These are phyloP conservation scores for Cercospora zeina DNA, from an alignment of 2,329 filamentous ascomycete genomes.

Conservation along the genomic window DNA sequence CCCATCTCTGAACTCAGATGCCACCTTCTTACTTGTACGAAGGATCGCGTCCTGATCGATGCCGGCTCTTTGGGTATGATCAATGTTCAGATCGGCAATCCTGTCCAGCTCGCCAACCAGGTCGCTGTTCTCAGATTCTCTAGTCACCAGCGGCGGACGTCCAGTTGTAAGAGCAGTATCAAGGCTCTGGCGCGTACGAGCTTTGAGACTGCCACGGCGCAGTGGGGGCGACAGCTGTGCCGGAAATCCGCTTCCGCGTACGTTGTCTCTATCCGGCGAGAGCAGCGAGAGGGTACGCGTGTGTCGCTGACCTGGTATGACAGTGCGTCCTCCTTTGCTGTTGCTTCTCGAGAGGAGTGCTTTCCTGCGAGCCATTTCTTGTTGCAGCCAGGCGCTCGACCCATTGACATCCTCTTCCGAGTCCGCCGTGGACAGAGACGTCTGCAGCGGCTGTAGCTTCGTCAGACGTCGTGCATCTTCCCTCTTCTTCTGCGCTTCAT, in stretches of 20 bases:
- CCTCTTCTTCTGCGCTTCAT: slow-evolving; percentile 75
- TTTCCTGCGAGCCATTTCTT: slow-evolving; percentile 72
- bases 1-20: slow-evolving; percentile 84
- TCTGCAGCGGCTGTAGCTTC: slow-evolving; percentile 57
- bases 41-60: slow-evolving; percentile 55
- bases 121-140: slow-evolving; percentile 15
- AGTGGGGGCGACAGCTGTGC: slow-evolving; percentile 24
- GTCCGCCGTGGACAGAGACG: slow-evolving; percentile 40
- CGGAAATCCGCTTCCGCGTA: slow-evolving; percentile 11
- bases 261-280: slow-evolving; percentile 56
- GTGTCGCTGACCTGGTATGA: slow-evolving; percentile 64
- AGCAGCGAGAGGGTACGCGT: slow-evolving; percentile 75
- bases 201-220: slow-evolving; percentile 34
- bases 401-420: slow-evolving; percentile 51
- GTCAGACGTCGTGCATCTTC: slow-evolving; percentile 64
- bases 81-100: slow-evolving; percentile 24
- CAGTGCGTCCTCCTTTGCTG: slow-evolving; percentile 53
- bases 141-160: slow-evolving; percentile 10
- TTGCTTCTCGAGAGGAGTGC: slow-evolving; percentile 58
- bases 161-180: slow-evolving; percentile 12
- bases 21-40: slow-evolving; percentile 70
- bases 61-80: slow-evolving; percentile 39
- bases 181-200: slow-evolving; percentile 16
- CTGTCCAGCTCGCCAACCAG: slow-evolving; percentile 7
- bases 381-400: slow-evolving; percentile 48